Conservation (phyloP, 148 eudicot genomes). For the Persicaria maculosa region DNA sequence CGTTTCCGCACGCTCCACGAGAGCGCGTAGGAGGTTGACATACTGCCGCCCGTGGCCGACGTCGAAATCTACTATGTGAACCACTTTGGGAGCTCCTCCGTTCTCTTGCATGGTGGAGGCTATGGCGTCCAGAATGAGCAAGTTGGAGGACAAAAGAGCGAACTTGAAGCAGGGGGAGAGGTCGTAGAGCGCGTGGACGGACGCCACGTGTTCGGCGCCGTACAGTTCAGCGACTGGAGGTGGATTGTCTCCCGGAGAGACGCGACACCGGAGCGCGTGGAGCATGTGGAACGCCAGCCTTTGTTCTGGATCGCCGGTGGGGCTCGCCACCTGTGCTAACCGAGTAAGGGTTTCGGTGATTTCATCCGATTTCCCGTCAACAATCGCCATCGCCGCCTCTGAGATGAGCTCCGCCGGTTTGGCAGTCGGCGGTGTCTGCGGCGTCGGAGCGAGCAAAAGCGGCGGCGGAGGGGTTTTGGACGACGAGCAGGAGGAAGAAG, state of each 20-base stretch:
- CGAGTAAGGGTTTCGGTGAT: constrained; percentile 40
- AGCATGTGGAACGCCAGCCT: constrained; percentile 42
- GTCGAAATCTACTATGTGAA: constrained; percentile 70
- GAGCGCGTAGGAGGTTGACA: constrained; percentile 47
- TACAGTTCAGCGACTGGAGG: constrained; percentile 30
- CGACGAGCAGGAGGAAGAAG: constrained; percentile 59
- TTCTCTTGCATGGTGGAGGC: constrained; percentile 22
- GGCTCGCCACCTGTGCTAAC: constrained; percentile 31
- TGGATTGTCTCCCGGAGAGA: constrained; percentile 25
- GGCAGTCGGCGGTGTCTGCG: constrained; percentile 1
- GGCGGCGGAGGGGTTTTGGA: constrained; percentile 29
- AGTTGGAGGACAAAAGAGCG: constrained; percentile 59
- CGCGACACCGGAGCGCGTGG: constrained; percentile 55
- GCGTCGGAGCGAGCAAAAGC: neutral
- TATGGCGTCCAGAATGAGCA: constrained; percentile 56
- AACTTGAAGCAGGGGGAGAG: constrained; percentile 70
- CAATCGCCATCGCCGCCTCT: constrained; percentile 59
- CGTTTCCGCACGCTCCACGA: constrained; percentile 24
- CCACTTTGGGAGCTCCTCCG: neutral
- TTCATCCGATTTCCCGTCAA: constrained; percentile 44
- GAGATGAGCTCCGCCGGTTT: constrained; percentile 36
- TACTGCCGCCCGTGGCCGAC: constrained; percentile 67
- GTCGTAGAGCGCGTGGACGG: constrained; percentile 44
- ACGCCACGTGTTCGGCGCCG: constrained; percentile 35
- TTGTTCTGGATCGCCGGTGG: constrained; percentile 52